These are phyloP conservation scores for Exserohilum turcica DNA, from an alignment of 2,329 filamentous ascomycete genomes.

Conservation along the genomic window DNA sequence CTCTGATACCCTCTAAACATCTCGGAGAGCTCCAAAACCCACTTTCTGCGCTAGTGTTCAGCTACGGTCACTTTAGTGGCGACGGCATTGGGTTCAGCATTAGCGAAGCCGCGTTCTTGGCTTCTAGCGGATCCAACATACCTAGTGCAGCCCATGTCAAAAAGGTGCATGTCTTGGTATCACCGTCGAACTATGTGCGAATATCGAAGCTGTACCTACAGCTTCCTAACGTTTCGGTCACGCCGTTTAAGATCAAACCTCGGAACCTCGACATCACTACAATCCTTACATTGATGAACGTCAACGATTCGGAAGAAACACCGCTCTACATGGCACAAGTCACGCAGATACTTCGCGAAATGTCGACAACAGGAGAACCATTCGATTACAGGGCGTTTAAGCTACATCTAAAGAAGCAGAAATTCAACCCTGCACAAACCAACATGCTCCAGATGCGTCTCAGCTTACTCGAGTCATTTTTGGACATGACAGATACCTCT, in stretches of 20 bases:
- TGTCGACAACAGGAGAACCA: not conserved
- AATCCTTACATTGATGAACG: constrained; percentile 47
- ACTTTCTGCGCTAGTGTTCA: constrained; percentile 64
- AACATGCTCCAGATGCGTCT: constrained; percentile 52
- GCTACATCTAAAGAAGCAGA: not conserved
- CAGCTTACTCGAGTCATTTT: constrained; percentile 67
- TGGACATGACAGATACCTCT: constrained; percentile 47
- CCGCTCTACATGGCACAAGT: constrained; percentile 60
- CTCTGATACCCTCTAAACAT: constrained; percentile 51
- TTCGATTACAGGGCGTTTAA: not conserved
- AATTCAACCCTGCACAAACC: not conserved
- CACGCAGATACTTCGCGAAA: not conserved
- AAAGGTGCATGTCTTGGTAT: not conserved
- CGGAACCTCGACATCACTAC: constrained; percentile 57
- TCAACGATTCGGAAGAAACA: constrained; percentile 15
- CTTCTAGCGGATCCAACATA: constrained; percentile 36
- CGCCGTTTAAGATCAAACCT: constrained; percentile 54
- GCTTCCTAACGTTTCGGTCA: constrained; percentile 51
- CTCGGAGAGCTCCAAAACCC: constrained; percentile 57
- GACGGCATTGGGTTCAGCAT: constrained; percentile 55
- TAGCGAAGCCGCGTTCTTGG: constrained; percentile 64
- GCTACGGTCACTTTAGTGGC: constrained; percentile 56
- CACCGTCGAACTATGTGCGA: constrained; percentile 28
- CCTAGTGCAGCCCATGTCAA: constrained; percentile 25
- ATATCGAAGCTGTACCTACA: constrained; percentile 28